phyloP scores from a whole-genome alignment of 164 flowering plant species.

The Litsea cubeba region DNA sequence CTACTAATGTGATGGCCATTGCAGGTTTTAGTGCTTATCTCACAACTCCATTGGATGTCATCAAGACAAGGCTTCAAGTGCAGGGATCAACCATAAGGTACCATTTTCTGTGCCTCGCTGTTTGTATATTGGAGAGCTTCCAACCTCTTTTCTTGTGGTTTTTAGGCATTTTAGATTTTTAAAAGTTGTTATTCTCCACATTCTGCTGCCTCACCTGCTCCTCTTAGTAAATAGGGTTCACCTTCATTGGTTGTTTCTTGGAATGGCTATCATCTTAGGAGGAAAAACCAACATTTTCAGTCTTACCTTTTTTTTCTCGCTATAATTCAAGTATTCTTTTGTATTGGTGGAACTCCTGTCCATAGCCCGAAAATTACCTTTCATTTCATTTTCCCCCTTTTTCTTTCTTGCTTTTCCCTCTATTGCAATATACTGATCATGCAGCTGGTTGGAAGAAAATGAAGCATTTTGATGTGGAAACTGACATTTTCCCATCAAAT shows the following conservation, averaged over 20 bases:
- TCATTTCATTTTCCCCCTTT: not conserved
- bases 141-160: not conserved
- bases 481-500: not conserved
- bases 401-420: not conserved
- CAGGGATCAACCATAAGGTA: constrained; percentile 80
- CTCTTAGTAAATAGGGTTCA: no score
- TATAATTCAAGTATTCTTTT: no score
- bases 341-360: no score
- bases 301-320: no score
- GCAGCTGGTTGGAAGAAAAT: not conserved
- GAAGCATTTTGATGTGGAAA: not conserved
- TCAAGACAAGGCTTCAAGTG: constrained; percentile 92
- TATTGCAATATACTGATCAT: not conserved
- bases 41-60: constrained; percentile 89
- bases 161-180: not conserved
- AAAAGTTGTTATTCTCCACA: not conserved
- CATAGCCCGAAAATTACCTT: not conserved
- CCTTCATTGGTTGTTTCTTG: no score
- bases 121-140: not conserved
- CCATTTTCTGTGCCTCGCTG: not conserved
- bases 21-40: constrained; percentile 87
- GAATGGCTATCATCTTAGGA: no score
- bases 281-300: no score
- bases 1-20: not conserved
- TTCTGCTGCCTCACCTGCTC: no score